These are phyloP conservation scores for Leccinum variicolor DNA, from an alignment of 768 basidiomycete genomes.

Conservation along the genomic window DNA sequence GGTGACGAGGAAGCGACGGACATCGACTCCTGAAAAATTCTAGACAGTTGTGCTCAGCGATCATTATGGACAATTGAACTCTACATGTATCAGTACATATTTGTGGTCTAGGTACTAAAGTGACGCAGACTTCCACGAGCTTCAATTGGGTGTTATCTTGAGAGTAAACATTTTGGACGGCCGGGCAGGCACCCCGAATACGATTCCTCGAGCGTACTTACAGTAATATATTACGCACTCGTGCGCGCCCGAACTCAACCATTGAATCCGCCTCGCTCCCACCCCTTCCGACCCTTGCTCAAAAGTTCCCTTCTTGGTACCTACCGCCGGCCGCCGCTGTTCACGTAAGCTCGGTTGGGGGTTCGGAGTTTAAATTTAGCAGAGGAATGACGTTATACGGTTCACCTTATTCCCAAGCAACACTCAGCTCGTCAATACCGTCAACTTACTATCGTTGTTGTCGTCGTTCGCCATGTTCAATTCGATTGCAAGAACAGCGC, in stretches of 20 bases:
- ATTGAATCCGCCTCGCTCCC: not conserved
- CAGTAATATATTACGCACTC: slow-evolving; percentile 4
- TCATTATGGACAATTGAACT: too few species aligned
- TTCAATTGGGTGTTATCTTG: not conserved
- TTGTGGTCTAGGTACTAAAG: too few species aligned
- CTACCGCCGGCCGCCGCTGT: not conserved
- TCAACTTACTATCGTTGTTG: not conserved
- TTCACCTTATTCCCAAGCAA: not conserved
- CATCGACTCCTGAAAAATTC: too few species aligned
- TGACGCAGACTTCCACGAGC: too few species aligned
- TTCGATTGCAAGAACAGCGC: slow-evolving; percentile 40
- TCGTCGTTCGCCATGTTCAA: slow-evolving; percentile 38
- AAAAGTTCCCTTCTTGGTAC: not conserved
- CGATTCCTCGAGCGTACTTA: slow-evolving; percentile 17
- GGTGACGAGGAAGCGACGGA: too few species aligned
- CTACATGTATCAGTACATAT: too few species aligned
- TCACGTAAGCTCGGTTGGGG: not conserved
- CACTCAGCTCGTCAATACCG: not conserved
- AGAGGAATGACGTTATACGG: slow-evolving; percentile 11
- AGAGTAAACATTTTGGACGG: not conserved
- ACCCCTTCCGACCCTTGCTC: too few species aligned
- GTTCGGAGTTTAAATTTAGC: too few species aligned
- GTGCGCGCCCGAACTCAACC: not conserved
- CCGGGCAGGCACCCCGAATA: not conserved
- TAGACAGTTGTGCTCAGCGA: too few species aligned